Conservation (phyloP, 345 rosid species). For the Eucalyptus curtisii region DNA sequence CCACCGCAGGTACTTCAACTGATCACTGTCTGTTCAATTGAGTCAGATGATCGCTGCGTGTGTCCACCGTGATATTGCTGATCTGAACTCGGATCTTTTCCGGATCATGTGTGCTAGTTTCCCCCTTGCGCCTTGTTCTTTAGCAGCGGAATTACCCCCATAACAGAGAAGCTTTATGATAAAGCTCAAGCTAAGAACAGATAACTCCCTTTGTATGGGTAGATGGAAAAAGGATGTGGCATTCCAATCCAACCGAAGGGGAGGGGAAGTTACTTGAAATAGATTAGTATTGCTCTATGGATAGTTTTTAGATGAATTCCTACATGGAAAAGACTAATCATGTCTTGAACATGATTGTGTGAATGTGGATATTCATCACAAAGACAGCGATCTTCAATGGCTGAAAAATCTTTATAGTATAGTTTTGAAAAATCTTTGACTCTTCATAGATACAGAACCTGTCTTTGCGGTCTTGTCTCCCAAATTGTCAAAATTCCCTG, state of each 20-base stretch:
- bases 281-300: fast-evolving
- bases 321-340: fast-evolving
- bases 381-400: fast-evolving
- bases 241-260: not conserved
- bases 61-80: not conserved
- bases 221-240: not conserved
- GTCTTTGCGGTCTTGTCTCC: fast-evolving
- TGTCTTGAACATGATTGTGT: not conserved
- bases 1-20: not conserved
- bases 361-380: fast-evolving
- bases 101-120: not conserved
- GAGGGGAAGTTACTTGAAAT: not conserved
- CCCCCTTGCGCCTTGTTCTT: not conserved
- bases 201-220: not conserved
- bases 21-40: not conserved
- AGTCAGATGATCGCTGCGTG: fast-evolving
- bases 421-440: too few species aligned
- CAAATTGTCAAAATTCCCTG: too few species aligned
- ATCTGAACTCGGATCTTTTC: not conserved
- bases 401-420: too few species aligned
- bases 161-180: not conserved
- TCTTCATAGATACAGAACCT: too few species aligned
- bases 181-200: not conserved
- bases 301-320: not conserved
- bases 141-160: not conserved